These are phyloP conservation scores for Halophytophthora batemanensis DNA, from an alignment of 352 stramenopile genomes.

Conservation along the genomic window DNA sequence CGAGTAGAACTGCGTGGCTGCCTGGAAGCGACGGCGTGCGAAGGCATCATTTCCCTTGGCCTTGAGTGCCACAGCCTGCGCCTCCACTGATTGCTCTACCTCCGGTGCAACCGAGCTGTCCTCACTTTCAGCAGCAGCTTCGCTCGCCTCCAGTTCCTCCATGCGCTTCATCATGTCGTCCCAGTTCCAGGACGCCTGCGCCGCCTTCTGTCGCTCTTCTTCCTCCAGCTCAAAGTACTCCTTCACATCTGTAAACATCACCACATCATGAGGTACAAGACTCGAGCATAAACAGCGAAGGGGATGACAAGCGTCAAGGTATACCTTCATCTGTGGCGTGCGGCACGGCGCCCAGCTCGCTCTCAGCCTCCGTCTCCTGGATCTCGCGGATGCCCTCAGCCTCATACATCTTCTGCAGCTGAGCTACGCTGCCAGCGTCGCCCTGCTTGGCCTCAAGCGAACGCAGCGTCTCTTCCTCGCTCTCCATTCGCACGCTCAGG, in stretches of 20 bases:
- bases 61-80: slow-evolving; percentile 50
- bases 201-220: slow-evolving; percentile 65
- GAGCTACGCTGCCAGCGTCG: slow-evolving; percentile 57
- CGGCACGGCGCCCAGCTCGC: slow-evolving; percentile 36
- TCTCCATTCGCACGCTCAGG: slow-evolving; percentile 47
- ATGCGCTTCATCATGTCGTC: slow-evolving; percentile 86
- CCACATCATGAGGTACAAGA: background rate
- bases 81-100: slow-evolving; percentile 19
- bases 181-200: slow-evolving; percentile 70
- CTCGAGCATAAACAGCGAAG: too few relatives aligned
- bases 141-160: slow-evolving; percentile 73
- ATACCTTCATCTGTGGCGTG: slow-evolving; percentile 62
- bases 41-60: slow-evolving; percentile 81
- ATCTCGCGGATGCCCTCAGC: slow-evolving; percentile 85
- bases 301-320: too few relatives aligned
- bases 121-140: slow-evolving; percentile 40
- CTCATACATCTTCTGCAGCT: slow-evolving; percentile 85
- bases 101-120: slow-evolving; percentile 15
- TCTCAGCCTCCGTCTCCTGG: slow-evolving; percentile 79
- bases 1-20: slow-evolving; percentile 83
- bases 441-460: slow-evolving; percentile 60
- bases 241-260: slow-evolving; percentile 44
- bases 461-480: slow-evolving; percentile 40
- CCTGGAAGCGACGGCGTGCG: slow-evolving; percentile 66
- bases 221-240: slow-evolving; percentile 86